These are phyloP conservation scores for Russula dissimulans DNA, from an alignment of 768 basidiomycete species.

Conservation along the genomic window DNA sequence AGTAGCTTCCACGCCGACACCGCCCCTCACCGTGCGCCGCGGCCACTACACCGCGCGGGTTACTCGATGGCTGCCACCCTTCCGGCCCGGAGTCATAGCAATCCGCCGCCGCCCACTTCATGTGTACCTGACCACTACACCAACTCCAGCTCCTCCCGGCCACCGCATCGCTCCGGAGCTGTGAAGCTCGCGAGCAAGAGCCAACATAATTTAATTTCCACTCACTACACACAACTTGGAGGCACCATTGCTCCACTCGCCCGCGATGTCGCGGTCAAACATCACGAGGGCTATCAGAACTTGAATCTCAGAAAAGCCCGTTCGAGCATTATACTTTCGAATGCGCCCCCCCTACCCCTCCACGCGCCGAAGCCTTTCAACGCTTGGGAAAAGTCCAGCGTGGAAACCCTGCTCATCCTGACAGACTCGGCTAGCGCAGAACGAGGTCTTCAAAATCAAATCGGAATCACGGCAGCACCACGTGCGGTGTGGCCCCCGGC, in stretches of 20 bases:
- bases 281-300: background rate
- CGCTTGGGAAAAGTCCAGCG: background rate
- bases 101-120: background rate
- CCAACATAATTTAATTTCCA: background rate
- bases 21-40: background rate
- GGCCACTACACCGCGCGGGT: background rate
- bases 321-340: constrained; percentile 6
- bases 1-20: background rate
- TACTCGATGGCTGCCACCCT: too few relatives aligned
- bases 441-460: background rate
- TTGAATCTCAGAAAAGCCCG: constrained; percentile 7
- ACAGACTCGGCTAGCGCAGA: background rate
- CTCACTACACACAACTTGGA: background rate
- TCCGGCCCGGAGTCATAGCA: constrained; percentile 1
- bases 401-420: background rate
- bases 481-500: background rate
- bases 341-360: background rate
- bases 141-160: background rate
- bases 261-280: background rate
- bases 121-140: background rate
- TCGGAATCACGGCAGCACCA: background rate
- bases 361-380: constrained; percentile 7
- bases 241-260: background rate
- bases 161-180: background rate
- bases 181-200: background rate